Evolutionary conservation across 495 filamentous ascomycete genomes (phyloP).

Genomic region (Xylaria cubensis): DNA sequence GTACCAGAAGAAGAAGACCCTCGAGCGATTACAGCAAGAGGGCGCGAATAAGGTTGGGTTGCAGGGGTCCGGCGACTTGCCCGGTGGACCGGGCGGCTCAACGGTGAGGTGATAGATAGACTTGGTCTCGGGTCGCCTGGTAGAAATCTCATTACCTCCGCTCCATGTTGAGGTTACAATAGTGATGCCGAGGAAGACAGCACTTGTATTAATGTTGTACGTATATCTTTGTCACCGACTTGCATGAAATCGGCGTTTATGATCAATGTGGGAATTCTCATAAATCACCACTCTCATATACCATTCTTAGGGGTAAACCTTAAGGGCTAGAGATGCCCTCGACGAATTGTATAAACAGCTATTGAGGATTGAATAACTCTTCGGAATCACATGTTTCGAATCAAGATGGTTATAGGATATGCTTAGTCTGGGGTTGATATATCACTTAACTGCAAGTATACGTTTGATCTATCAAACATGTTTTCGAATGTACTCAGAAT

Average conservation of each 20-base stretch:
- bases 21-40: conserved; percentile 80
- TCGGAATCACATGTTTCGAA: background rate
- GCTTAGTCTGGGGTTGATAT: too few relatives aligned
- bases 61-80: conserved; percentile 24
- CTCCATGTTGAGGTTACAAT: background rate
- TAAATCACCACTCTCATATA: background rate
- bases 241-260: conserved; percentile 18
- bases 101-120: background rate
- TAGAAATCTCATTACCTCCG: background rate
- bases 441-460: background rate
- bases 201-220: conserved; percentile 24
- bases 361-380: background rate
- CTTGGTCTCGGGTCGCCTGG: background rate
- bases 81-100: conserved; percentile 26
- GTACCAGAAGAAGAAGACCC: conserved; percentile 77
- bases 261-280: background rate
- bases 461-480: background rate
- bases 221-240: conserved; percentile 13
- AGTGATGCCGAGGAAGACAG: background rate
- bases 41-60: conserved; percentile 69
- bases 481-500: background rate
- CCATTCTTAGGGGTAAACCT: background rate
- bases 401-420: background rate
- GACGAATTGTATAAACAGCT: background rate
- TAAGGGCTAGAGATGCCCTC: background rate